Evolutionary conservation across 208 protist genomes (phyloP).

Genomic region (Leishmania amazonensis): DNA sequence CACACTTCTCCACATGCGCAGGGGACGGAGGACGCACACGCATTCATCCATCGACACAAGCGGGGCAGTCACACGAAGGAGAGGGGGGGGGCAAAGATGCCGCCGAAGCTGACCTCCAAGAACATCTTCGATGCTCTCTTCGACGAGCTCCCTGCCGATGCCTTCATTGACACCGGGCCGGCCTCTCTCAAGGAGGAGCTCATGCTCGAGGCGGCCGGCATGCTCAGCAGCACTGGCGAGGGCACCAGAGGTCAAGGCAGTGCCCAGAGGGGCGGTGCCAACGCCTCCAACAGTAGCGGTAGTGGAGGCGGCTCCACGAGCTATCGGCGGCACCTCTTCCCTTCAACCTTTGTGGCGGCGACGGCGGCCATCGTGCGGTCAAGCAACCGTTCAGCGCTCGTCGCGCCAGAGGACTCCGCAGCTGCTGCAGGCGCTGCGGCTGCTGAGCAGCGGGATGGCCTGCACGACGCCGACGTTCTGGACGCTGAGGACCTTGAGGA

Average conservation of each 20-base stretch:
- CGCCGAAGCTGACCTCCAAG: constrained; percentile 47
- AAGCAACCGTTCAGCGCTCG: neutral
- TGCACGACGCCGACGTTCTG: constrained; percentile 9
- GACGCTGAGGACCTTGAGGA: constrained; percentile 21
- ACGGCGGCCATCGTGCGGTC: neutral
- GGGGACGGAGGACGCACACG: neutral
- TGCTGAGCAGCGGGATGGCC: neutral
- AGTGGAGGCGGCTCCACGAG: neutral
- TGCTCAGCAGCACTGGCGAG: constrained; percentile 1
- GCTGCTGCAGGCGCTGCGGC: neutral
- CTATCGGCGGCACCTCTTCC: constrained; percentile 23
- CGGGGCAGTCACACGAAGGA: neutral
- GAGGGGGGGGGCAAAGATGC: constrained; percentile 19
- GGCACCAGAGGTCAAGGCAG: neutral
- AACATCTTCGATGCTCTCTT: constrained; percentile 84
- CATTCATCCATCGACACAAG: neutral
- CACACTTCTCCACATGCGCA: neutral
- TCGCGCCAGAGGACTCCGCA: neutral
- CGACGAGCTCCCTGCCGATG: constrained; percentile 57
- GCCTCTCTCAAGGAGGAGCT: constrained; percentile 53
- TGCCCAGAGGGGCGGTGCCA: neutral
- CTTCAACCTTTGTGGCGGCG: constrained; percentile 1
- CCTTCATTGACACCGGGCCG: constrained; percentile 60
- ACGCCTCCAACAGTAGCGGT: neutral
- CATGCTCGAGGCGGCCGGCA: constrained; percentile 36